Conservation (phyloP, 148 eudicot species). For the Vaccinium macrocarpon region DNA sequence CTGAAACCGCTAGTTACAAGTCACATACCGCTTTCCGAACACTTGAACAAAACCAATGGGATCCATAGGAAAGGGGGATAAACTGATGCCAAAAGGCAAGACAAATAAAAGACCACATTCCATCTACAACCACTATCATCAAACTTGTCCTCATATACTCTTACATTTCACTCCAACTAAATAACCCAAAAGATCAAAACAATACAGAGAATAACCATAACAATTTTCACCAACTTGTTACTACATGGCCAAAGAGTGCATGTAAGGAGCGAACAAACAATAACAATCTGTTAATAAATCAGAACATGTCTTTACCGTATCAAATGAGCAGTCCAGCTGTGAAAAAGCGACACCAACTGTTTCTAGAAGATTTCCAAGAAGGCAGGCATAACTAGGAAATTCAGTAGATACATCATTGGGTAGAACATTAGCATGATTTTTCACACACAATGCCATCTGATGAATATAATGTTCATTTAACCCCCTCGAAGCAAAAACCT, state of each 20-base stretch:
- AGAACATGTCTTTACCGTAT: conserved; percentile 50
- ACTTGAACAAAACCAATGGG: not conserved
- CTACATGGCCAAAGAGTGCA: not conserved
- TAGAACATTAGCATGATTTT: conserved; percentile 51
- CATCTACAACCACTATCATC: not conserved
- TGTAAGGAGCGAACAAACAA: not conserved
- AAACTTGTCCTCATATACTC: not conserved
- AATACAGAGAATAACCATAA: no score
- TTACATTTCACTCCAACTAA: not conserved
- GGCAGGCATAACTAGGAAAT: conserved; percentile 91
- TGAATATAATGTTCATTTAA: conserved; percentile 66
- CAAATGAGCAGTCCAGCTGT: conserved; percentile 52
- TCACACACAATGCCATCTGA: conserved; percentile 65
- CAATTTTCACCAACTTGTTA: not conserved
- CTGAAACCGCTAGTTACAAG: not conserved
- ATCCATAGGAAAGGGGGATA: not conserved
- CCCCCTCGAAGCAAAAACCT: conserved; percentile 59
- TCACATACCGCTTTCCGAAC: not conserved
- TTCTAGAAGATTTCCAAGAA: conserved; percentile 84
- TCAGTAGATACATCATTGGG: conserved; percentile 67
- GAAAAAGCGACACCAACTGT: conserved; percentile 62
- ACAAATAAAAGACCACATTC: not conserved
- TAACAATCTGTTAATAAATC: not conserved
- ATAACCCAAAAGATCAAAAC: no score
- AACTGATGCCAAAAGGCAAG: not conserved